Evolutionary conservation across 441 rosid genomes (phyloP).

Genomic region (Jatropha multifida): DNA sequence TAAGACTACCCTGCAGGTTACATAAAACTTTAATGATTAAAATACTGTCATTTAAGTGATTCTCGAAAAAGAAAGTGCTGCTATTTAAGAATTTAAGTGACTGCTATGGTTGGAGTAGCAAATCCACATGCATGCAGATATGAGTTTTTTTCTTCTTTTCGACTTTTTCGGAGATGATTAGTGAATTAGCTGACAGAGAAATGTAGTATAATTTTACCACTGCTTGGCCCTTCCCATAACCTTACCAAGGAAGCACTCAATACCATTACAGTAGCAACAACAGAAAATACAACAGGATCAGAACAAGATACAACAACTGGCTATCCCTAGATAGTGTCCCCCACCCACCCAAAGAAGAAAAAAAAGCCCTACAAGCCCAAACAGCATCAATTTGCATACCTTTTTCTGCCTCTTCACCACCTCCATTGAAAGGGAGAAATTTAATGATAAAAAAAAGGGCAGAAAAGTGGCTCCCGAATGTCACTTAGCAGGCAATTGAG

Average conservation of each 20-base stretch:
- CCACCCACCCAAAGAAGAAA: not conserved
- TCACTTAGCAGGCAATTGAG: conserved; percentile 56
- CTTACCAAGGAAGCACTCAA: conserved; percentile 27
- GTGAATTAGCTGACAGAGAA: conserved; percentile 18
- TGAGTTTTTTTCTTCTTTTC: not conserved
- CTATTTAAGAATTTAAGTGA: too few species aligned
- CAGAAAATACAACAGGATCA: conserved; percentile 25
- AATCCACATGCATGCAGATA: too few species aligned
- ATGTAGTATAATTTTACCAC: conserved; percentile 23
- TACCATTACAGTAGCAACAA: conserved; percentile 29
- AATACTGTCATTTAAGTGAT: too few species aligned
- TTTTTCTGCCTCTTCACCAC: conserved; percentile 10
- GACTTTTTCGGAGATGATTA: not conserved
- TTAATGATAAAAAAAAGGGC: not conserved
- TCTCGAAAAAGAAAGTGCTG: too few species aligned
- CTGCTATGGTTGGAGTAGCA: too few species aligned
- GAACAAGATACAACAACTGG: conserved; percentile 36
- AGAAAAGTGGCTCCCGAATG: not conserved
- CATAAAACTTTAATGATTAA: too few species aligned
- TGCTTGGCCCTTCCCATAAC: conserved; percentile 31
- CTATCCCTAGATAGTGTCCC: conserved; percentile 28
- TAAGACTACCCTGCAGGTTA: too few species aligned
- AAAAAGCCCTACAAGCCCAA: conserved; percentile 24
- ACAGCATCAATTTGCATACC: conserved; percentile 24
- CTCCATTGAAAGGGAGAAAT: not conserved